These are phyloP conservation scores for Kwoniella shivajii DNA, from an alignment of 1,284 basidiomycete genomes.

Conservation along the genomic window DNA sequence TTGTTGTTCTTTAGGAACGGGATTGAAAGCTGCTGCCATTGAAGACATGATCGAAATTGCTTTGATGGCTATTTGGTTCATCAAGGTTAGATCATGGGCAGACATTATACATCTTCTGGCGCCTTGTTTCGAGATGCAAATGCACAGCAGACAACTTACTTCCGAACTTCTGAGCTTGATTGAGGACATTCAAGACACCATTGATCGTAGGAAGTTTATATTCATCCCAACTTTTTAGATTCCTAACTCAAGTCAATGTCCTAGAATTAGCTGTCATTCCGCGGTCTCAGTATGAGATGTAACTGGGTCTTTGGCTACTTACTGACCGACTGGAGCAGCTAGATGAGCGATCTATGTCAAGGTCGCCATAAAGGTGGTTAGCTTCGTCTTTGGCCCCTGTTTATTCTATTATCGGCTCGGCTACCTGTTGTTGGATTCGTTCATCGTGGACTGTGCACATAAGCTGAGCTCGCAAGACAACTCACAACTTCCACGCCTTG, in stretches of 20 bases:
- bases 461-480: no score
- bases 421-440: no score
- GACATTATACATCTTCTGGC: no score
- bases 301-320: no score
- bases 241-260: background rate
- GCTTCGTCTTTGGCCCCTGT: no score
- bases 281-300: no score
- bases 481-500: conserved; percentile 33
- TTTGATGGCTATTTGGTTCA: conserved; percentile 43
- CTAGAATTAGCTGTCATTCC: background rate
- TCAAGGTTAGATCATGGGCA: no score
- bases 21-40: conserved; percentile 46
- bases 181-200: conserved; percentile 54
- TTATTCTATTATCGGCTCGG: no score
- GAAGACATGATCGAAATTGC: conserved; percentile 57
- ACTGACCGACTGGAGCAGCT: conserved; percentile 9
- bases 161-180: conserved; percentile 39
- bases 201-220: conserved; percentile 57
- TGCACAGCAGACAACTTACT: conserved; percentile 21
- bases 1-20: conserved; percentile 21
- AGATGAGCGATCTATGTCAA: conserved; percentile 1
- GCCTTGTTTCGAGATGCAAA: background rate
- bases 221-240: conserved; percentile 34
- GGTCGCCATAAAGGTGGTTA: no score
- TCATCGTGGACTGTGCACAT: no score